Evolutionary conservation across 148 eudicot species (phyloP).

Genomic region (Amaranthus hypochondriacus): DNA sequence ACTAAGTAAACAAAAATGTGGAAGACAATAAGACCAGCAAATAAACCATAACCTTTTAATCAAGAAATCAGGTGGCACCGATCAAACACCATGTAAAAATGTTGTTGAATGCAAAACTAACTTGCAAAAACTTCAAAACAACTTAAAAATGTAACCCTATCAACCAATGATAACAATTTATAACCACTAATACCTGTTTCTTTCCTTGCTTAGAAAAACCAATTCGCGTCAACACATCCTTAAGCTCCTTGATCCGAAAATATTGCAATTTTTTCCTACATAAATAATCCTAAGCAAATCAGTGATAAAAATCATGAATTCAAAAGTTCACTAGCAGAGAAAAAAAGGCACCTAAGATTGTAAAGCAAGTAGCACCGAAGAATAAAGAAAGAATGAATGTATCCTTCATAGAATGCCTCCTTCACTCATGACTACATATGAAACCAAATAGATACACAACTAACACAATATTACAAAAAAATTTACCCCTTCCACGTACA

Average conservation of each 20-base stretch:
- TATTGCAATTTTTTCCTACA: constrained; percentile 75
- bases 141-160: neutral
- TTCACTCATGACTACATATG: neutral
- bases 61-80: neutral
- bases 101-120: neutral
- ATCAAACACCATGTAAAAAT: neutral
- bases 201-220: constrained; percentile 94
- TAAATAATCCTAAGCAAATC: constrained; percentile 10
- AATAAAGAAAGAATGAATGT: neutral
- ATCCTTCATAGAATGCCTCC: neutral
- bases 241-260: constrained; percentile 90
- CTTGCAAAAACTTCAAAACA: neutral
- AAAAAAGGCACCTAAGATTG: neutral
- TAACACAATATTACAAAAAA: neutral
- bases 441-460: neutral
- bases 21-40: no score
- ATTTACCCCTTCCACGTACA: neutral
- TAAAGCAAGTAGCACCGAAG: neutral
- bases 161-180: constrained; percentile 18
- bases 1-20: no score
- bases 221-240: constrained; percentile 70
- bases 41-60: no score
- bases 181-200: constrained; percentile 60
- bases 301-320: neutral
- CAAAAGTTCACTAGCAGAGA: neutral